phyloP scores from a whole-genome alignment of 2,329 filamentous ascomycete species.

The Podosphaera aphanis region DNA sequence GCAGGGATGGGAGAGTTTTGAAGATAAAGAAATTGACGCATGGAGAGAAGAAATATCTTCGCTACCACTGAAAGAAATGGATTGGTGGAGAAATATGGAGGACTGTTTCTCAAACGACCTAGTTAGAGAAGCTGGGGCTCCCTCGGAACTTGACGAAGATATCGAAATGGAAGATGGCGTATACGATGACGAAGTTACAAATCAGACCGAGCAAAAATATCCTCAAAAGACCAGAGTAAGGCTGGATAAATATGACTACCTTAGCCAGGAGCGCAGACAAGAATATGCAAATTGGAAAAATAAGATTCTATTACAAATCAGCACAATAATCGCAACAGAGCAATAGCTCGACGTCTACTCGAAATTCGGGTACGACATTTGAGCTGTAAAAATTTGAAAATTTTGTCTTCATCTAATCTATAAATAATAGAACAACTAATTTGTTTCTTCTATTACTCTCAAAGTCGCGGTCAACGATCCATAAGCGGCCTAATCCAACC shows the following conservation, averaged over 20 bases:
- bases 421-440: too few species aligned
- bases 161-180: conserved; percentile 8
- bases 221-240: conserved; percentile 4
- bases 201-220: neutral
- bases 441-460: too few species aligned
- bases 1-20: conserved; percentile 27
- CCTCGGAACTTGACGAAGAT: conserved; percentile 15
- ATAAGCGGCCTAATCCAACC: too few species aligned
- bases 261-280: conserved; percentile 36
- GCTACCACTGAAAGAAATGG: conserved; percentile 24
- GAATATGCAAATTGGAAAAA: conserved; percentile 44
- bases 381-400: neutral
- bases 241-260: conserved; percentile 52
- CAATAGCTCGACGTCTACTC: neutral
- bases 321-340: conserved; percentile 16
- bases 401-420: too few species aligned
- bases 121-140: conserved; percentile 15
- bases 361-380: neutral
- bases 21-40: conserved; percentile 31
- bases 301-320: conserved; percentile 31
- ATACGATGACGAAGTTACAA: neutral
- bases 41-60: conserved; percentile 33
- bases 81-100: conserved; percentile 36
- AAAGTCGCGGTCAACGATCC: too few species aligned
- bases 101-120: conserved; percentile 13